phyloP scores from a whole-genome alignment of 1,284 basidiomycete species.

The Leccinum holopus region DNA sequence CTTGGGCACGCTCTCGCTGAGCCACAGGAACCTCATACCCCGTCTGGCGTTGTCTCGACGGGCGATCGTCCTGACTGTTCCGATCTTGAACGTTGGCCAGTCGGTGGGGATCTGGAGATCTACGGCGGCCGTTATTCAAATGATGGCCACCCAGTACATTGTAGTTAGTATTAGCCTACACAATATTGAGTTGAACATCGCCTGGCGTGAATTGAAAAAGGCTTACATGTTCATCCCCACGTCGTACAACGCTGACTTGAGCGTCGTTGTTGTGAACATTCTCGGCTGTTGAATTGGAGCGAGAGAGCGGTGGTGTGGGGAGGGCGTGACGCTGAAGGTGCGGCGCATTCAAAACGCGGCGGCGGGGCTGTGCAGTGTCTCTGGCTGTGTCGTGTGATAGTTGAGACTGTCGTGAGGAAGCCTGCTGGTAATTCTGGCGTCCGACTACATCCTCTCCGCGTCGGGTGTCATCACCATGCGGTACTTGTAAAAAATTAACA shows the following conservation, averaged over 20 bases:
- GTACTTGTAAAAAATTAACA: not conserved
- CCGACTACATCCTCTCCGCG: too few relatives aligned
- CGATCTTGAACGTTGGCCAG: not conserved
- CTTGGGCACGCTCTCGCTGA: not conserved
- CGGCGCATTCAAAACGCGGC: not conserved
- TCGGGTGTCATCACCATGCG: too few relatives aligned
- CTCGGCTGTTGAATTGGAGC: not conserved
- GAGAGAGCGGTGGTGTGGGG: not conserved
- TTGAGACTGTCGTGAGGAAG: too few relatives aligned
- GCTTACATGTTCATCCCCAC: not conserved
- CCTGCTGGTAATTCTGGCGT: too few relatives aligned
- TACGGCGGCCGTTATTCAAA: not conserved
- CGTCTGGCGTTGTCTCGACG: not conserved
- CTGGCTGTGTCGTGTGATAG: too few relatives aligned
- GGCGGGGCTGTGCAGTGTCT: not conserved
- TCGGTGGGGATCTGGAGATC: not conserved
- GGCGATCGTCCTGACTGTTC: not conserved
- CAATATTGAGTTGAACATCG: not conserved
- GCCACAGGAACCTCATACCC: not conserved
- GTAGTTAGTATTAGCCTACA: not conserved
- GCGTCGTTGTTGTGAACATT: not conserved
- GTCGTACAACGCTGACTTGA: not conserved
- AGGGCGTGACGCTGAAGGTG: not conserved
- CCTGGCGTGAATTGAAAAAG: not conserved
- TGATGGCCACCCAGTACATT: not conserved